These are phyloP conservation scores for Neurospora sp. DNA, from an alignment of 2,329 filamentous ascomycete species.

Conservation along the genomic window DNA sequence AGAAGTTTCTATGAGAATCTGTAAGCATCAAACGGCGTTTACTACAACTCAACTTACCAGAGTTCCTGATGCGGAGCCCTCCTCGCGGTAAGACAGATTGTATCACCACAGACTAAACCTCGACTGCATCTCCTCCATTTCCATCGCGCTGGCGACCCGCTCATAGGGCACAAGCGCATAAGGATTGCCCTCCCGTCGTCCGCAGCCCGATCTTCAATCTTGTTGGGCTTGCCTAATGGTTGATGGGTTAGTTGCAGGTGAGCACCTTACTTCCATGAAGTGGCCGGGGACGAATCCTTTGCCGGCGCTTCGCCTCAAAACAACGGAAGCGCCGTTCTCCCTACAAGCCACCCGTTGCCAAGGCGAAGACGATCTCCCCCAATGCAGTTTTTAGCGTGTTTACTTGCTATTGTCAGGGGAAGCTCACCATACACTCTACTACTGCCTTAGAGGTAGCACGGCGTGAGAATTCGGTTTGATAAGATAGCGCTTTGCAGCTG, in stretches of 20 bases:
- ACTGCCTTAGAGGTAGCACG: not conserved
- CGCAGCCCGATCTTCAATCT: not conserved
- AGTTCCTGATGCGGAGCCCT: not conserved
- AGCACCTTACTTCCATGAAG: not conserved
- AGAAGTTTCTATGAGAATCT: not conserved
- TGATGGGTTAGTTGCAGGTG: not conserved
- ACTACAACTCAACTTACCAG: not conserved
- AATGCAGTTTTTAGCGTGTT: not conserved
- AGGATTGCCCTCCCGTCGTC: not conserved
- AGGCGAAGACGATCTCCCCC: not conserved
- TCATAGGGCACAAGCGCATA: not conserved
- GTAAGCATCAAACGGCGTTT: not conserved
- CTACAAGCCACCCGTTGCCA: not conserved
- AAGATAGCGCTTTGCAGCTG: not conserved
- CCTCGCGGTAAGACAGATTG: not conserved
- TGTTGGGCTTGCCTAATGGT: not conserved
- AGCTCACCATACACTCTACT: not conserved
- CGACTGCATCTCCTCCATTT: not conserved
- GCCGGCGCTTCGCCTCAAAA: not conserved
- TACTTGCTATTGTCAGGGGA: not conserved
- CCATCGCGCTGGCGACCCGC: not conserved
- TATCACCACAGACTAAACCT: not conserved
- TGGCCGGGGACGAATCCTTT: not conserved
- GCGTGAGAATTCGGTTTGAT: not conserved
- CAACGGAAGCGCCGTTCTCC: not conserved